Evolutionary conservation across 2,329 filamentous ascomycete species (phyloP).

Genomic region (Sphaerulina populicola): DNA sequence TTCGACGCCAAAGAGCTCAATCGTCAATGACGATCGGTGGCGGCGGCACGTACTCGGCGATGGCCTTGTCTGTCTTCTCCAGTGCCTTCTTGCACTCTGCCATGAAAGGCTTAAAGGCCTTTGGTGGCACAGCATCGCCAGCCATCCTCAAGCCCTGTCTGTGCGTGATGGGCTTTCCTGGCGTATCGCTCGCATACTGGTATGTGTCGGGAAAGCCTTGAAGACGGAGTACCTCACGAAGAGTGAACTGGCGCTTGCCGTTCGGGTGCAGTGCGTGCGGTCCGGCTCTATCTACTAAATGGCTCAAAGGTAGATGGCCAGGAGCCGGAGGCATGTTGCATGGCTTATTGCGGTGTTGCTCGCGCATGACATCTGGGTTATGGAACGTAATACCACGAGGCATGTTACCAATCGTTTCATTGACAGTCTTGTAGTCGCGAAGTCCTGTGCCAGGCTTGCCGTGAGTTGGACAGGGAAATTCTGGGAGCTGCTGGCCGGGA

Average conservation of each 20-base stretch:
- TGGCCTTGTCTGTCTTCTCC: constrained; percentile 11
- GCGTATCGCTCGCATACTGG: constrained; percentile 41
- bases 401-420: constrained; percentile 26
- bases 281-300: constrained; percentile 55
- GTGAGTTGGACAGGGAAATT: constrained; percentile 47
- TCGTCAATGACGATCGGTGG: not conserved
- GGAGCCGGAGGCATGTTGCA: not conserved
- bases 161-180: constrained; percentile 22
- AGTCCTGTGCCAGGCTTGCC: constrained; percentile 23
- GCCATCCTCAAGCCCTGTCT: constrained; percentile 52
- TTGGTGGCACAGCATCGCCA: constrained; percentile 64
- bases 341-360: constrained; percentile 24
- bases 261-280: constrained; percentile 59
- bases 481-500: constrained; percentile 61
- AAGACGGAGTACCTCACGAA: constrained; percentile 58
- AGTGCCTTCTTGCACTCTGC: constrained; percentile 10
- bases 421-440: constrained; percentile 14
- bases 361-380: constrained; percentile 32
- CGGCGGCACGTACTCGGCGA: constrained; percentile 2
- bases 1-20: not conserved
- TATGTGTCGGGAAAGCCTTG: constrained; percentile 61
- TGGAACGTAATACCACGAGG: constrained; percentile 30
- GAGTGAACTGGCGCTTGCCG: constrained; percentile 55
- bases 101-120: constrained; percentile 13
- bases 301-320: constrained; percentile 40